Base-by-base conservation (phyloP, 176 grass and related monocot genomes). In the Musa itinerans region DNA sequence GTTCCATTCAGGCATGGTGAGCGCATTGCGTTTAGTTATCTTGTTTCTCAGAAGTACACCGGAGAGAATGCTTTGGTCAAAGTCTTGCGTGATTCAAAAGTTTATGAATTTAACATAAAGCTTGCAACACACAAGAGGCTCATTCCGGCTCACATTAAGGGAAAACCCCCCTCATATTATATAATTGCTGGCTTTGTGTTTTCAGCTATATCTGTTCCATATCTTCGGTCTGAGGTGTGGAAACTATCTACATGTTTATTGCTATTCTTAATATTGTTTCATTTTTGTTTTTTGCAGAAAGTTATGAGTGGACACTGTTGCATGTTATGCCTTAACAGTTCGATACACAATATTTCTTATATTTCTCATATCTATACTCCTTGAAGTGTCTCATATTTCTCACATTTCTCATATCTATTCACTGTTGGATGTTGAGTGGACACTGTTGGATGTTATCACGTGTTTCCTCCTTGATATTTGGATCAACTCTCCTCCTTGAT, bases 1-100 rank as follows among this genome's bases (percentile, higher is more conserved):
- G 95, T 99, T 78, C 90, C 95, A 81, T 99, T 99, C 88, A 99
- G 90, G 84, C 95, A 92, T 74, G 95, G 95, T 50, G 95, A 99
- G 78, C 91, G 95, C 71, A 99, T 99, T 84, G 90, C 90, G 53
- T 99, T 99, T 78, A 94, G 90, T 82, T 99, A 99, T 65, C 90
- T 99, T 62, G 88, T 99, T 79, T 99, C 95, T 34, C 90, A 94
- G 79, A 99, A 99, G 84, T 99, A 94, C 68, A 99, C 95, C 68
- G 90, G 90, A 24, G 88, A 99, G 78, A 99, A 91, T 79, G 90
- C 95, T 9, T 63, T 80, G 2, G 83, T 99, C 65, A 99, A 86
- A 82, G 76, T 99, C 83, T 62, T 99, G 63, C 86, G 95, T 24
- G 74, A 73, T 15, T 91, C 86, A 10, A 87, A 92, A 86, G 68